Evolutionary conservation across 192 early-diverging fungal species (phyloP), one percentile per base, ranked within the genome.

Genomic region (Coemansia sp.): DNA sequence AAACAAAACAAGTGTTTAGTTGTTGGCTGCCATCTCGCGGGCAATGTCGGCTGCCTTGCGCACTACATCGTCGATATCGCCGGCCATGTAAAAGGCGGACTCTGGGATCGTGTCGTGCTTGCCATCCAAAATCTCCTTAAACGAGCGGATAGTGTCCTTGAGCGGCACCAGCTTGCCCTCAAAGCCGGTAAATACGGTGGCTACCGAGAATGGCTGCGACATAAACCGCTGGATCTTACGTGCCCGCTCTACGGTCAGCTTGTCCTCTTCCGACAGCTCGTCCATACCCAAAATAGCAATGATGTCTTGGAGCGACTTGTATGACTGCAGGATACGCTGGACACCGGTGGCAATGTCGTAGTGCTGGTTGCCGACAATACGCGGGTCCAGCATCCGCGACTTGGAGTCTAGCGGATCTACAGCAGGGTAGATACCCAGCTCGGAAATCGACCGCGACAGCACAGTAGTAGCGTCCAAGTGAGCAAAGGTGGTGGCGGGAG

Each of bases 231-330:
- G 93, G 80, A 97, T 95, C 88, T 97, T 97, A 91, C 94, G 92
- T 52, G 94, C 94, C 84, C 94, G 93, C 85, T 95, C 91, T 80
- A 97, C 94, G 61, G 90, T 92, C 55, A 93, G 83, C 90, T 97
- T 97, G 83, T 97, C 94, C 73, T 97, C 93, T 73, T 97, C 94
- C 36, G 94, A 97, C 80, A 97, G 81, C 85, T 97, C 94, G 79
- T 97, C 94, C 93, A 97, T 97, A 89, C 92, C 92, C 58, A 97
- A 81, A 91, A 97, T 95, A 82, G 94, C 93, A 87, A 97, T 97
- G 71, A 97, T 97, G 86, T 97, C 94, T 81, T 97, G 94, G 57
- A 97, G 89, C 56, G 92, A 94, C 88, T 97, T 97, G 88, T 97
- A 97, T 77, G 89, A 90, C 83, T 97, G 94, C 64, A 97, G 88